These are phyloP conservation scores for Talaromyces ruber DNA, from an alignment of 495 filamentous ascomycete genomes.

Conservation along the genomic window DNA sequence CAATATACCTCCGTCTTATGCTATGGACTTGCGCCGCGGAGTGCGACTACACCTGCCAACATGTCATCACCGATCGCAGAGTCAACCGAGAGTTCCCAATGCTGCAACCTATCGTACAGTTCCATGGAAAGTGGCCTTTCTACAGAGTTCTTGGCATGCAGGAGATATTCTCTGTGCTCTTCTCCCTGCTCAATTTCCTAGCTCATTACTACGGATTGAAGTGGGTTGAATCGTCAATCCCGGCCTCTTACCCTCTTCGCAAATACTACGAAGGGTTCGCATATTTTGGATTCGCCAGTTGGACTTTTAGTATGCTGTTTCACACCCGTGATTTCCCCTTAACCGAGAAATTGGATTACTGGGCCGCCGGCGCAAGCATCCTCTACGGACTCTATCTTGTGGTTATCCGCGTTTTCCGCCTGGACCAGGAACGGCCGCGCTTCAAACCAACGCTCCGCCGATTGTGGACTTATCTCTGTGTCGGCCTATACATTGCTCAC, in stretches of 20 bases:
- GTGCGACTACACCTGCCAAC: constrained; percentile 98
- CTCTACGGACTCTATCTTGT: constrained; percentile 86
- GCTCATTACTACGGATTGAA: constrained; percentile 78
- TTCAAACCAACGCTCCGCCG: constrained; percentile 52
- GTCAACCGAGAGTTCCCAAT: constrained; percentile 54
- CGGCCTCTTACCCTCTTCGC: constrained; percentile 63
- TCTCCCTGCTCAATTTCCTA: constrained; percentile 80
- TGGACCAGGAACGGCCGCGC: constrained; percentile 54
- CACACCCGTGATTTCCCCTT: constrained; percentile 77
- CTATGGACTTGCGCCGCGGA: constrained; percentile 70
- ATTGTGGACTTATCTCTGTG: constrained; percentile 66
- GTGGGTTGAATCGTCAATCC: constrained; percentile 60
- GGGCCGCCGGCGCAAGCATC: constrained; percentile 83
- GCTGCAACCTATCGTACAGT: constrained; percentile 69
- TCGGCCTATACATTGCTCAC: constrained; percentile 63
- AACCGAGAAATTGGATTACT: constrained; percentile 95
- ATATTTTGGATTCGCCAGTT: constrained; percentile 73
- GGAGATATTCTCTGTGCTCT: constrained; percentile 88
- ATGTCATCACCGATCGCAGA: constrained; percentile 75
- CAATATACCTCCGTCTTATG: constrained; percentile 42
- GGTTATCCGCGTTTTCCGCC: constrained; percentile 68
- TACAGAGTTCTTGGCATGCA: constrained; percentile 81
- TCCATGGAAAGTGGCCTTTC: constrained; percentile 99
- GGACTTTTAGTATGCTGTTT: constrained; percentile 84
- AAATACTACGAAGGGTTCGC: constrained; percentile 74